A percentile compares a stretch with the other conserved stretches of the same genome.
Evolutionary conservation across 1,139 yeast species (phyloP).

Genomic region (Geotrichum restrictum): DNA sequence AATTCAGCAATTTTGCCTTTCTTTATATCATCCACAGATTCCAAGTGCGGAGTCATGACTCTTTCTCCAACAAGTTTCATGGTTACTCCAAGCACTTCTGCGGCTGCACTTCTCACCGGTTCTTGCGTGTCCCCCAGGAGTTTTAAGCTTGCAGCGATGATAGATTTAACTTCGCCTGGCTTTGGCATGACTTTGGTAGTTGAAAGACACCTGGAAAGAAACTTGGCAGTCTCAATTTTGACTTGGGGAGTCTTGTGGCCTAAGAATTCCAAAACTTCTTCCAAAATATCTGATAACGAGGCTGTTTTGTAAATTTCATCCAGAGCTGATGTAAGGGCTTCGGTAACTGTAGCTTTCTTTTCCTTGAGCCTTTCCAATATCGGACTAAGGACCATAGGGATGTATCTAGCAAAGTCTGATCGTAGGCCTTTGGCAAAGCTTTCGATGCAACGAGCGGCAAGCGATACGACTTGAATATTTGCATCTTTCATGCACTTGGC

Average conservation of each 20-base stretch:
- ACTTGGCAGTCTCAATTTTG: conserved; percentile 64
- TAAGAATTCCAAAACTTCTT: conserved; percentile 57
- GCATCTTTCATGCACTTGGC: conserved; percentile 85
- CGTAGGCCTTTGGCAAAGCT: conserved; percentile 66
- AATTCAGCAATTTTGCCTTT: conserved; percentile 61
- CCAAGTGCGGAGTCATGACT: conserved; percentile 56
- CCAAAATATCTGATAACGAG: conserved; percentile 53
- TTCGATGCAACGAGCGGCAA: conserved; percentile 69
- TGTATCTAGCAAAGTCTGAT: conserved; percentile 52
- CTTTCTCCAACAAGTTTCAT: conserved; percentile 80
- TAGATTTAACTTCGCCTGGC: conserved; percentile 51
- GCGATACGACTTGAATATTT: conserved; percentile 78
- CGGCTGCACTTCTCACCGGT: conserved; percentile 74
- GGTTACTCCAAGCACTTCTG: conserved; percentile 74
- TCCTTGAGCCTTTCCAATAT: conserved; percentile 85
- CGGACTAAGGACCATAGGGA: conserved; percentile 53
- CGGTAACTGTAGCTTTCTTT: conserved; percentile 73
- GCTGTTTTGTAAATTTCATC: conserved; percentile 54
- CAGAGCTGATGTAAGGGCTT: conserved; percentile 61
- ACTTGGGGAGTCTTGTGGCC: conserved; percentile 81
- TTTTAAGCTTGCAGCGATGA: conserved; percentile 55
- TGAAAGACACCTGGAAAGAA: conserved; percentile 60
- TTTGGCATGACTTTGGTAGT: conserved; percentile 52
- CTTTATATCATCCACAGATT: conserved; percentile 65
- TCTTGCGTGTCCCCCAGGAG: conserved; percentile 78